Percentiles rank a stretch among this genome's conserved stretches.
Evolutionary conservation across 495 filamentous ascomycete species (phyloP).

Genomic region (Penicillium subrubescens): DNA sequence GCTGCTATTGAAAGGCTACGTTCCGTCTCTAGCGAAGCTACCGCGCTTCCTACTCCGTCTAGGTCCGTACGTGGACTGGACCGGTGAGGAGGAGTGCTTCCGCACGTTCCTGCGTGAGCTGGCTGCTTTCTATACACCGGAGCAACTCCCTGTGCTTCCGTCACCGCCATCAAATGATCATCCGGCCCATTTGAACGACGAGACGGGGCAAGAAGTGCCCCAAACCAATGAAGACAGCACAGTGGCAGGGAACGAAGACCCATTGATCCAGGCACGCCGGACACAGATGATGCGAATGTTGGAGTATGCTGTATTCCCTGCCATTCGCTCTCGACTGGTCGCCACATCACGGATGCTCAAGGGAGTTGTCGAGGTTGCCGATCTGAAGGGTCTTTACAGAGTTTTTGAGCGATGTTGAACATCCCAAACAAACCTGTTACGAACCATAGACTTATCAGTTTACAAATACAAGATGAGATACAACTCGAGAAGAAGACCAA

Average conservation of each 20-base stretch:
- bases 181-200: conserved; percentile 1
- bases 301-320: conserved; percentile 87
- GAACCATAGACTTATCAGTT: background rate
- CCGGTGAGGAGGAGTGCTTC: conserved; percentile 82
- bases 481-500: background rate
- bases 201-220: background rate
- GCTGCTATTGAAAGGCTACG: conserved; percentile 85
- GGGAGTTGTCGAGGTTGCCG: conserved; percentile 85
- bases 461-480: conserved; percentile 2
- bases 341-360: conserved; percentile 78
- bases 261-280: conserved; percentile 61
- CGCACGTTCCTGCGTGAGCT: conserved; percentile 81
- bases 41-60: conserved; percentile 86
- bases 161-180: conserved; percentile 14
- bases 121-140: conserved; percentile 90
- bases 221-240: conserved; percentile 25
- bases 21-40: conserved; percentile 80
- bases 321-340: conserved; percentile 79
- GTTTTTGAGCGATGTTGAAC: conserved; percentile 94
- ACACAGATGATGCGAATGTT: conserved; percentile 67
- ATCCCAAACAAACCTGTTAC: background rate
- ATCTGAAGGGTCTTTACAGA: conserved; percentile 90
- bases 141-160: conserved; percentile 67
- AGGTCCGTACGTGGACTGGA: conserved; percentile 89
- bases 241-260: conserved; percentile 33